Percentiles rank a stretch among this genome's conserved stretches.
Evolutionary conservation across 345 rosid genomes (phyloP).

Genomic region (Aethionema arabicum): DNA sequence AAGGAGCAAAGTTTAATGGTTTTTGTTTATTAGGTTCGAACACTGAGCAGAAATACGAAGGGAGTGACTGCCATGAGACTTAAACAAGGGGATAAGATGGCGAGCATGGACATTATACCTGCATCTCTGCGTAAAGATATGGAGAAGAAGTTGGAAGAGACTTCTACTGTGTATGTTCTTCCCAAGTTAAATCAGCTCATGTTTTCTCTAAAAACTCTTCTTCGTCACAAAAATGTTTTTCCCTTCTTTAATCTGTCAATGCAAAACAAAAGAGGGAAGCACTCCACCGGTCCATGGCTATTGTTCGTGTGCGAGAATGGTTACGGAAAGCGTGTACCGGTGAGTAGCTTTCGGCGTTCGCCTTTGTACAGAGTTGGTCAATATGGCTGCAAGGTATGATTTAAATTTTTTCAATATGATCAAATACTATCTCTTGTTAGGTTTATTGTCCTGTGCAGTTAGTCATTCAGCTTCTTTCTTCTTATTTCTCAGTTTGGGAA

Average conservation of each 20-base stretch:
- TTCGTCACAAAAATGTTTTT: conserved; percentile 7
- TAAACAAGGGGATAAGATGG: conserved; percentile 76
- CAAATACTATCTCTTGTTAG: neutral
- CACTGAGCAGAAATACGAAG: conserved; percentile 80
- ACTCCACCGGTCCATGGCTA: conserved; percentile 76
- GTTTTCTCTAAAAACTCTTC: conserved; percentile 12
- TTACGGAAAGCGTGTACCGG: conserved; percentile 88
- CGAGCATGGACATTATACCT: conserved; percentile 88
- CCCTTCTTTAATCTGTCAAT: conserved; percentile 8
- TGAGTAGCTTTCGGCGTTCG: conserved; percentile 60
- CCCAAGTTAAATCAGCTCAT: conserved; percentile 14
- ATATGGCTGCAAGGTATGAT: conserved; percentile 72
- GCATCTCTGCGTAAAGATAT: conserved; percentile 54
- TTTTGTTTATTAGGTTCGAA: conserved; percentile 60
- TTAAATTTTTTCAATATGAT: conserved; percentile 5
- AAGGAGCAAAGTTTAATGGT: conserved; percentile 17
- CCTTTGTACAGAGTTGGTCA: conserved; percentile 80
- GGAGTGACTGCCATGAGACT: conserved; percentile 90
- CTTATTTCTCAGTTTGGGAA: conserved; percentile 53
- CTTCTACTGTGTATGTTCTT: conserved; percentile 48
- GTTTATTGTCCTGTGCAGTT: conserved; percentile 1
- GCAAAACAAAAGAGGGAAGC: conserved; percentile 40
- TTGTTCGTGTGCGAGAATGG: conserved; percentile 87
- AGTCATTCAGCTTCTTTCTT: neutral
- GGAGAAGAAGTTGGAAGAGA: conserved; percentile 44